Base-by-base conservation (phyloP, 2,329 filamentous ascomycete species). In the Venturia carpophila region DNA sequence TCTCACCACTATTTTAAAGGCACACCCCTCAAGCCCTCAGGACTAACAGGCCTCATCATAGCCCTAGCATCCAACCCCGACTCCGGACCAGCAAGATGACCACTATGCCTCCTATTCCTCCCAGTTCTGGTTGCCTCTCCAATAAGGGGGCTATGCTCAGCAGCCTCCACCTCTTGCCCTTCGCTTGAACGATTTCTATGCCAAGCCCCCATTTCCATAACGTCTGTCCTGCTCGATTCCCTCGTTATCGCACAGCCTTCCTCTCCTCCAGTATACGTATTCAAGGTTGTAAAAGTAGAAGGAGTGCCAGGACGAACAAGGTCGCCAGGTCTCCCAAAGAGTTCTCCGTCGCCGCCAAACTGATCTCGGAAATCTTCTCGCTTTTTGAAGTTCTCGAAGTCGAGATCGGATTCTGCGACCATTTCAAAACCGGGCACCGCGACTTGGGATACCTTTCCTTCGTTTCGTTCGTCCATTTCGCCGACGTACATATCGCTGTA, bases 351-450 rank as follows among this genome's bases (percentile, higher is more conserved):
- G 17, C 61, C 64, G 5, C 64, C 64, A 34, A 66, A 66, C 30
- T 66, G 62, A n/a, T 64, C 64, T 27, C 64, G 13, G 41, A 66
- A 66, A 45, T 66, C 64, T 7, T 27, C 41, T 30, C 61, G 39
- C 47, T 39, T 41, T 58, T 66, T 66, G 34, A 64, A 66, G 17
- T 64, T 66, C 45, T 66, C 64, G 34, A 66, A 66, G 47, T 66
- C 64, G 39, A 66, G 42, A 15, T 66, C 60, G 15, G 30, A 24
- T 45, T 66, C 61, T 30, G 21, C 13, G 30, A 66, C 61, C 37
- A 64, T 24, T 49, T 66, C 64, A 24, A 66, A 64, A 21, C 39
- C 63, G 5, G 52, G 52, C 15, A 58, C 52, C 1, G 52, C 30
- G 21, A n/a, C 27, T n/a, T 58, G 52, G 7, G 13, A 5, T 21